Conservation (phyloP, 176 grass and related monocot species). For the Ensete ventricosum region DNA sequence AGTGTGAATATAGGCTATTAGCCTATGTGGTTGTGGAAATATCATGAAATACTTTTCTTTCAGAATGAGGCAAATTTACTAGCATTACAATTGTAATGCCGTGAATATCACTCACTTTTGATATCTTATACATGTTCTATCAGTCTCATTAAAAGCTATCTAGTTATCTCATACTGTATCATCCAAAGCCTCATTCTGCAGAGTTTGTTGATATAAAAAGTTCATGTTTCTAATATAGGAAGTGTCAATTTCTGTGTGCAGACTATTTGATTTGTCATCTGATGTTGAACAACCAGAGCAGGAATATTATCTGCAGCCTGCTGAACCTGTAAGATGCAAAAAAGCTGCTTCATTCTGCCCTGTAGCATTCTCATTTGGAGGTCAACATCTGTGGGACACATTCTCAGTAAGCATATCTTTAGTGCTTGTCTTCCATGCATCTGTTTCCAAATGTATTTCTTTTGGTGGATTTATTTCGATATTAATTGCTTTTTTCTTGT, state of each 20-base stretch:
- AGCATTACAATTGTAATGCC: no score
- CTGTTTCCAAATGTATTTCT: neutral
- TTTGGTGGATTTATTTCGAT: neutral
- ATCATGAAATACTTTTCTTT: no score
- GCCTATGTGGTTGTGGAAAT: no score
- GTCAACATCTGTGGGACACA: conserved; percentile 87
- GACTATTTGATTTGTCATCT: conserved; percentile 82
- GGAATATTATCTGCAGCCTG: conserved; percentile 80
- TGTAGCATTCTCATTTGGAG: conserved; percentile 78
- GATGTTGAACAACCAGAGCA: conserved; percentile 73
- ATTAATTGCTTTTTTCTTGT: neutral
- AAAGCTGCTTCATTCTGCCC: conserved; percentile 68
- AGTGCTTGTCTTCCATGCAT: neutral
- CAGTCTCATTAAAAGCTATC: no score
- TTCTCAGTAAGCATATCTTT: conserved; percentile 50
- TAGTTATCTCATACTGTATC: neutral
- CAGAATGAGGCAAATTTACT: no score
- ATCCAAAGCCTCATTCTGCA: neutral
- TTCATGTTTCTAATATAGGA: conserved; percentile 4
- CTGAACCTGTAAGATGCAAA: conserved; percentile 58
- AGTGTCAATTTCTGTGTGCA: conserved; percentile 33
- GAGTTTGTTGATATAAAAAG: neutral
- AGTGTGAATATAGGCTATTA: no score
- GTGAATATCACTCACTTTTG: no score
- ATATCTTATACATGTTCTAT: no score